A percentile compares a stretch with the other conserved stretches of the same genome.
These are phyloP conservation scores for Mentha longifolia DNA, from an alignment of 257 asterid species.

Conservation along the genomic window DNA sequence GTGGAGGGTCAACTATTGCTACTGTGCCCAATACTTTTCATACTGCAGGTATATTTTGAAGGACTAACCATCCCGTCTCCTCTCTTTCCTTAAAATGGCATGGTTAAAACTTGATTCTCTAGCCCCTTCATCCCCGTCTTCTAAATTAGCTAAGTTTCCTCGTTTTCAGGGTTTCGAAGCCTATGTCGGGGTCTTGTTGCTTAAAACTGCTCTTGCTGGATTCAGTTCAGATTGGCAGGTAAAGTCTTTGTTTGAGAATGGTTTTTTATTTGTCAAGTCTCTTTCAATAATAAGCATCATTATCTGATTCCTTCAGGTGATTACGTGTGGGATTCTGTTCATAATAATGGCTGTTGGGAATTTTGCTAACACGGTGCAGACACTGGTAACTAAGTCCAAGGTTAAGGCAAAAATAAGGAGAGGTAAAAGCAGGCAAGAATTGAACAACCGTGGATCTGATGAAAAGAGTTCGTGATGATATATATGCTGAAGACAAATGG, in stretches of 20 bases:
- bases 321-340: conserved; percentile 85
- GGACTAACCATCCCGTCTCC: neutral
- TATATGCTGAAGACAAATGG: neutral
- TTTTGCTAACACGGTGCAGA: conserved; percentile 88
- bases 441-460: conserved; percentile 52
- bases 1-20: conserved; percentile 90
- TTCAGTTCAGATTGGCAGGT: conserved; percentile 94
- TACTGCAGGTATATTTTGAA: conserved; percentile 74
- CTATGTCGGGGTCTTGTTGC: conserved; percentile 82
- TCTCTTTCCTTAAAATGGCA: neutral
- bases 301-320: conserved; percentile 58
- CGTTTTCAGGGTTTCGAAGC: conserved; percentile 86
- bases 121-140: neutral
- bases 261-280: neutral
- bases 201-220: conserved; percentile 78
- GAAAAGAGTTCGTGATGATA: conserved; percentile 45
- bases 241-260: neutral
- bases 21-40: conserved; percentile 71
- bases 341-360: conserved; percentile 96
- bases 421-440: conserved; percentile 73
- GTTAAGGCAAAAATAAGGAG: conserved; percentile 82
- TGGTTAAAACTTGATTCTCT: neutral
- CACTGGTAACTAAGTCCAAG: conserved; percentile 81
- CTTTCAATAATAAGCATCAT: neutral
- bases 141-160: conserved; percentile 27